phyloP scores from a whole-genome alignment of 257 asterid species.

The Rhazya stricta region DNA sequence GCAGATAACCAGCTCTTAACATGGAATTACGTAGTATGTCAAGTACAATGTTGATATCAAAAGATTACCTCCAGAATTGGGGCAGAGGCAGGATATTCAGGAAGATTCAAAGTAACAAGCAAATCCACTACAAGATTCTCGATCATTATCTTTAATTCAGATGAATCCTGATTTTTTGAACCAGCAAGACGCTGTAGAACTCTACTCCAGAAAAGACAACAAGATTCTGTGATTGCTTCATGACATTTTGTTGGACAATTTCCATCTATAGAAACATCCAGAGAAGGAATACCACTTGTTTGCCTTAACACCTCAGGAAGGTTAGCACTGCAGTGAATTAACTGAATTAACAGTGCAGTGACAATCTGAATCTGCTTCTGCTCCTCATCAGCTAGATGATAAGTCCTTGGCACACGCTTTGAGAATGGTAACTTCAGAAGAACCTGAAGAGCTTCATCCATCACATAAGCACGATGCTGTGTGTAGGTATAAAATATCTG shows the following conservation, averaged over 20 bases:
- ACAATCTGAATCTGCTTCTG: conserved; percentile 90
- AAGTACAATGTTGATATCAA: conserved; percentile 17
- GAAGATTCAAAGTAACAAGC: conserved; percentile 82
- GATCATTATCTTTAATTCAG: conserved; percentile 82
- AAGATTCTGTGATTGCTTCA: conserved; percentile 84
- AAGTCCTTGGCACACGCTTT: conserved; percentile 81
- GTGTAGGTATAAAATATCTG: conserved; percentile 74
- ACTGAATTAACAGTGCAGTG: conserved; percentile 76
- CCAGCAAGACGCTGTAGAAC: conserved; percentile 89
- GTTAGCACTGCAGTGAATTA: conserved; percentile 87
- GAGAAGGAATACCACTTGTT: conserved; percentile 50
- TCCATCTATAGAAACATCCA: conserved; percentile 63
- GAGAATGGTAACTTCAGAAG: conserved; percentile 85
- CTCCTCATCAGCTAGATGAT: conserved; percentile 97
- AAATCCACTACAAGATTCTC: conserved; percentile 94
- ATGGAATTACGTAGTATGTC: conserved; percentile 13
- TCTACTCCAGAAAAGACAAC: conserved; percentile 98
- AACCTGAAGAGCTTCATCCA: conserved; percentile 93
- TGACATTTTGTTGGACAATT: conserved; percentile 77
- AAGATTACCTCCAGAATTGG: conserved; percentile 76
- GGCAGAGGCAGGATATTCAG: conserved; percentile 97
- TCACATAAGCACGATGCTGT: conserved; percentile 77
- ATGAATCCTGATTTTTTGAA: conserved; percentile 78
- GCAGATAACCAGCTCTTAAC: conserved; percentile 38
- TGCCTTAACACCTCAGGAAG: conserved; percentile 77